phyloP scores from a whole-genome alignment of 306 rosid species.

The Chamaecrista fasciculata region DNA sequence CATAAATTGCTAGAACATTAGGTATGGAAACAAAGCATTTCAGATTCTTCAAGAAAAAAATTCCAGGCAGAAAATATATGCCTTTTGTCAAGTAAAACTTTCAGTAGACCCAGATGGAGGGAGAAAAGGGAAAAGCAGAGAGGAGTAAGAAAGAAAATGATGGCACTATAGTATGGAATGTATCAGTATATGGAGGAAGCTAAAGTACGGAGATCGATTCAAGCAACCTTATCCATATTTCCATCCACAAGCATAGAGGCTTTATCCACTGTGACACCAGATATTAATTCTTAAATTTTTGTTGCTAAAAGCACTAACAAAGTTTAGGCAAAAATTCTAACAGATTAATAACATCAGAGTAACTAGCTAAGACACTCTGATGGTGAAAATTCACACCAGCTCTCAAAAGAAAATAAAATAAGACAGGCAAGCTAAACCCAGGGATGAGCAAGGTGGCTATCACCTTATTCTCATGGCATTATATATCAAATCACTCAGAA shows the following conservation, averaged over 20 bases:
- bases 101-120: conserved; percentile 8
- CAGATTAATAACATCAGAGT: conserved; percentile 8
- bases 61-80: conserved; percentile 17
- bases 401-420: not conserved
- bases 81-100: conserved; percentile 13
- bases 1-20: conserved; percentile 15
- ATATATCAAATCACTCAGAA: not conserved
- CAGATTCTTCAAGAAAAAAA: conserved; percentile 12
- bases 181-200: not conserved
- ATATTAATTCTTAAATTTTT: not conserved
- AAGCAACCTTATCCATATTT: conserved; percentile 2
- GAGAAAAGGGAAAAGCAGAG: not conserved
- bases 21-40: conserved; percentile 22
- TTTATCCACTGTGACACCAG: conserved; percentile 1
- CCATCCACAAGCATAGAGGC: conserved; percentile 10
- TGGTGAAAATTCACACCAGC: not conserved
- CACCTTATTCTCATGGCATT: conserved; percentile 14
- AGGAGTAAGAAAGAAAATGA: not conserved
- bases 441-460: not conserved
- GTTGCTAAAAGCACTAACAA: not conserved
- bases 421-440: conserved; percentile 13
- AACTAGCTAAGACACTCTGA: conserved; percentile 25
- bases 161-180: conserved; percentile 6
- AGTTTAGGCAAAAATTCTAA: conserved; percentile 14
- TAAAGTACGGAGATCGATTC: not conserved